These are phyloP conservation scores for Botrytis paeoniae DNA, from an alignment of 2,329 filamentous ascomycete genomes.

Conservation along the genomic window DNA sequence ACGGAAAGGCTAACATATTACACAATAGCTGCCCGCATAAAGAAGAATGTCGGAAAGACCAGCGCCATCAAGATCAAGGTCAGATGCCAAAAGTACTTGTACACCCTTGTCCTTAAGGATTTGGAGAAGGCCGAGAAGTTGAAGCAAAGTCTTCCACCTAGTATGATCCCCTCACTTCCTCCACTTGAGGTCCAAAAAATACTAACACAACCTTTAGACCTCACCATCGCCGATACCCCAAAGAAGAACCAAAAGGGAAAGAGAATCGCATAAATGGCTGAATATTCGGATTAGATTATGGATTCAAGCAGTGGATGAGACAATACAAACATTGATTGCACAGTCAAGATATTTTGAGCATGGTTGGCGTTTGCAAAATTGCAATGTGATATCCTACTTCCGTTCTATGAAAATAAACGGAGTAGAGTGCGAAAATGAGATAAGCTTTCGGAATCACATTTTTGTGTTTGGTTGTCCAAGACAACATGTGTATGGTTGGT, in stretches of 20 bases:
- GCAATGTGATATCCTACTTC: conserved; percentile 13
- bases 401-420: background rate
- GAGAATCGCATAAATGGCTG: conserved; percentile 34
- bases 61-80: conserved; percentile 99
- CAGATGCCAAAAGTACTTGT: conserved; percentile 92
- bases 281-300: background rate
- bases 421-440: conserved; percentile 7
- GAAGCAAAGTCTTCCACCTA: conserved; percentile 96
- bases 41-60: conserved; percentile 76
- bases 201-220: conserved; percentile 42
- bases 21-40: conserved; percentile 75
- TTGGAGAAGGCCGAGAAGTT: conserved; percentile 99
- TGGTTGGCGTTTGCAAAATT: conserved; percentile 11
- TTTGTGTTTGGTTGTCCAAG: background rate
- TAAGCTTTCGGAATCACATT: conserved; percentile 4
- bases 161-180: conserved; percentile 57
- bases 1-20: conserved; percentile 24
- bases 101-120: conserved; percentile 98
- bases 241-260: conserved; percentile 55
- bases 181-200: background rate
- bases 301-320: conserved; percentile 20
- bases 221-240: conserved; percentile 57
- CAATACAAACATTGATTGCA: conserved; percentile 14
- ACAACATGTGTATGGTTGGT: background rate
- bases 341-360: conserved; percentile 15